Percentiles rank a stretch among this genome's conserved stretches.
Conservation (phyloP, 768 basidiomycete genomes). For the Chalciporus sphaerocephalus region DNA sequence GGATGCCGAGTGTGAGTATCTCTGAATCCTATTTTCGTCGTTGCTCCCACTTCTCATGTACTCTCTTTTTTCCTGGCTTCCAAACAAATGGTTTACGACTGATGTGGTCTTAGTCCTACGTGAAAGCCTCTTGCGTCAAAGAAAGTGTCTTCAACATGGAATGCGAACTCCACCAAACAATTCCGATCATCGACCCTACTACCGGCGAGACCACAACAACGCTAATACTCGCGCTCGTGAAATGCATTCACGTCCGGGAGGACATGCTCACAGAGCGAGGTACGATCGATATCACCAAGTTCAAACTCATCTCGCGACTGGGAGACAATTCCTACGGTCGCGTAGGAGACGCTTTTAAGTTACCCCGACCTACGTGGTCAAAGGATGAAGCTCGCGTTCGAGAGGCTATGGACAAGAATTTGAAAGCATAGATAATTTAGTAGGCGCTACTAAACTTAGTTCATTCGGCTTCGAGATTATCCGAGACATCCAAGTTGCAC, state of each 20-base stretch:
- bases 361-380: constrained; percentile 12
- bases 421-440: background rate
- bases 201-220: constrained; percentile 25
- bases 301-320: constrained; percentile 33
- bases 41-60: too few relatives aligned
- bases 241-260: constrained; percentile 40
- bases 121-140: constrained; percentile 38
- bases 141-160: constrained; percentile 49
- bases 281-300: constrained; percentile 33
- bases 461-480: background rate
- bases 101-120: constrained; percentile 23
- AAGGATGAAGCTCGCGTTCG: constrained; percentile 8
- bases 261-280: constrained; percentile 35
- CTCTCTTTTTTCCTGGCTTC: too few relatives aligned
- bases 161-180: constrained; percentile 36
- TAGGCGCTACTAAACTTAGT: background rate
- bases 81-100: background rate
- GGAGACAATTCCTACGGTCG: constrained; percentile 37
- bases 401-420: constrained; percentile 3
- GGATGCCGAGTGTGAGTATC: constrained; percentile 6
- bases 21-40: background rate
- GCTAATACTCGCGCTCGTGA: constrained; percentile 37
- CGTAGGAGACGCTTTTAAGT: constrained; percentile 20
- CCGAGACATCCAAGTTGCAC: background rate
- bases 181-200: constrained; percentile 32